Conservation (phyloP, 1,139 yeast species). For the Yamadazyma friedrichii region DNA sequence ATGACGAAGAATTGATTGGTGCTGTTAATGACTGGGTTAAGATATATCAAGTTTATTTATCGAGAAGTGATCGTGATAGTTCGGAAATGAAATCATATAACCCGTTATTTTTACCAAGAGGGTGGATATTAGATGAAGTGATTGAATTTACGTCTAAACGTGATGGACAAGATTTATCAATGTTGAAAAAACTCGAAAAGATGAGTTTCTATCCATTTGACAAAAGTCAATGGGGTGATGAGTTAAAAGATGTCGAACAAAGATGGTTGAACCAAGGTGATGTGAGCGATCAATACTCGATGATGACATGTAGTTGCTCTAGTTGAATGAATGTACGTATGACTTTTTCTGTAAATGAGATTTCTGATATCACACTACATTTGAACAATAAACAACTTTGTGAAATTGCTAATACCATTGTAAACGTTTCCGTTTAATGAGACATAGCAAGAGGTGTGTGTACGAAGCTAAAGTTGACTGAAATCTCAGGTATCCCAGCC, state of each 20-base stretch:
- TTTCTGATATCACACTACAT: too few species aligned
- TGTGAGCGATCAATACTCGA: conserved; percentile 44
- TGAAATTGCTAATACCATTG: too few species aligned
- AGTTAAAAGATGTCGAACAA: conserved; percentile 52
- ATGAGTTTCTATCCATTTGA: conserved; percentile 70
- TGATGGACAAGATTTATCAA: conserved; percentile 33
- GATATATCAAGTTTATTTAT: conserved; percentile 33
- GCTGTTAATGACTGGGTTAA: conserved; percentile 40
- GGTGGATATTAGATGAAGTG: conserved; percentile 86
- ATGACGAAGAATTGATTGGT: conserved; percentile 31
- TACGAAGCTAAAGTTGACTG: too few species aligned
- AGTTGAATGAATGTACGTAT: conserved; percentile 29
- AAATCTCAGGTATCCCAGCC: too few species aligned
- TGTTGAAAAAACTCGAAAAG: conserved; percentile 52
- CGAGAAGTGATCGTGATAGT: conserved; percentile 33
- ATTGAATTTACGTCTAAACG: conserved; percentile 48
- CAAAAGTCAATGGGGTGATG: conserved; percentile 59
- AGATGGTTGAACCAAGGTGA: conserved; percentile 54
- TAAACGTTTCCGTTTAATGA: too few species aligned
- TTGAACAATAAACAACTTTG: too few species aligned
- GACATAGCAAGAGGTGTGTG: too few species aligned
- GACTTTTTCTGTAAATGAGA: too few species aligned
- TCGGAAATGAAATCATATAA: conserved; percentile 48
- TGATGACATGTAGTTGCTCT: conserved; percentile 68
- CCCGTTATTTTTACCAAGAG: conserved; percentile 81